phyloP scores from a whole-genome alignment of 2,329 filamentous ascomycete genomes.

The Phialophora tarda region DNA sequence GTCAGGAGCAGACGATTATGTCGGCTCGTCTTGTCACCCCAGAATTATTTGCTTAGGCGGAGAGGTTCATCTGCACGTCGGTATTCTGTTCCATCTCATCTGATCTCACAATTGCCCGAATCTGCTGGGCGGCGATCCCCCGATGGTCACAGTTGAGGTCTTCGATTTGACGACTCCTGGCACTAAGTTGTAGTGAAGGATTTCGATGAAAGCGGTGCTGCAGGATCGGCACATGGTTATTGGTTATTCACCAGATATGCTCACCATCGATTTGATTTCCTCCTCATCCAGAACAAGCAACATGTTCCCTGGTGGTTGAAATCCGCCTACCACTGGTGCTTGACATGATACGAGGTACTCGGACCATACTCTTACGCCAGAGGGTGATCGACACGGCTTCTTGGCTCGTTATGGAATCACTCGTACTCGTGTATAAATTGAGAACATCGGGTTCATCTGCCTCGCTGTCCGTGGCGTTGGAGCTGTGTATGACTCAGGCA shows the following conservation, averaged over 20 bases:
- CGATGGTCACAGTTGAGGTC: background rate
- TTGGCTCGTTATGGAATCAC: background rate
- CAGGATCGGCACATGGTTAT: background rate
- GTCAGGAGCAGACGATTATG: background rate
- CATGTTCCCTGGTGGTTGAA: background rate
- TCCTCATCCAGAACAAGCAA: background rate
- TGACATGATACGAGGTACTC: background rate
- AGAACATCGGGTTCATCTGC: conserved; percentile 3
- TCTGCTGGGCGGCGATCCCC: background rate
- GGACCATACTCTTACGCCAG: background rate
- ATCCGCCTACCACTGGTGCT: background rate
- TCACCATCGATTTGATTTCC: background rate
- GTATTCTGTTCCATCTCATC: background rate
- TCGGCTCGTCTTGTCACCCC: background rate
- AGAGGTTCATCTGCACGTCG: background rate
- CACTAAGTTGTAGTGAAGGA: background rate
- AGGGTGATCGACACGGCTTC: background rate
- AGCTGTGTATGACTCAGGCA: background rate
- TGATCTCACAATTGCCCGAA: conserved; percentile 2
- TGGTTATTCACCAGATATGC: background rate
- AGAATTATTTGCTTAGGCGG: background rate
- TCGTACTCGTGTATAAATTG: conserved; percentile 9
- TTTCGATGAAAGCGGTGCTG: background rate
- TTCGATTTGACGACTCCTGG: background rate
- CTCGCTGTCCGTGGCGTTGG: background rate